phyloP scores from a whole-genome alignment of 1,284 basidiomycete species.

The Puccinia horiana region DNA sequence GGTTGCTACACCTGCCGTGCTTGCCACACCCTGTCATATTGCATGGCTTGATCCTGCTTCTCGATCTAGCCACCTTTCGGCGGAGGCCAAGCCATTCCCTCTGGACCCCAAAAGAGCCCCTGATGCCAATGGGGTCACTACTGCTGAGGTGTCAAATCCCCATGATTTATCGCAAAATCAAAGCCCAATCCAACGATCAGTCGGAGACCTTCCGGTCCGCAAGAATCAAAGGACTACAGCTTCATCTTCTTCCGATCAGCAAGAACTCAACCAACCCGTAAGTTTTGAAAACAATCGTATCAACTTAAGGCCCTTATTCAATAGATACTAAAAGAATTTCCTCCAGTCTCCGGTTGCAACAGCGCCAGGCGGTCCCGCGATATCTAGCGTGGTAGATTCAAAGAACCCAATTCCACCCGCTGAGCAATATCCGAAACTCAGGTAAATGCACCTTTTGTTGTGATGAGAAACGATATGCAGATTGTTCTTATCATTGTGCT shows the following conservation, averaged over 20 bases:
- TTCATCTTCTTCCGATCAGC: background rate
- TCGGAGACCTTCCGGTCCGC: background rate
- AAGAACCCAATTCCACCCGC: background rate
- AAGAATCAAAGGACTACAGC: background rate
- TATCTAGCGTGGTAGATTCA: background rate
- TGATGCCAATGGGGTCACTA: no score
- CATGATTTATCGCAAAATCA: background rate
- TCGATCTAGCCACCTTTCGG: background rate
- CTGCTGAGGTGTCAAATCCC: background rate
- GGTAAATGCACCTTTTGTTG: background rate
- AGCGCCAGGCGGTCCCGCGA: background rate
- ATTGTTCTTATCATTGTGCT: no score
- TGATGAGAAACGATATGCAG: no score
- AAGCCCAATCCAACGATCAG: background rate
- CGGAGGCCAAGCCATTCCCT: background rate
- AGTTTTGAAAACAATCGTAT: background rate
- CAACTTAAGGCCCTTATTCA: background rate
- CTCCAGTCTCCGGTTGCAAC: background rate
- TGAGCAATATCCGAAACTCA: background rate
- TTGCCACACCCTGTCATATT: background rate
- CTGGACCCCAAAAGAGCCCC: background rate
- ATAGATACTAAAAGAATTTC: background rate
- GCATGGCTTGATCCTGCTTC: background rate
- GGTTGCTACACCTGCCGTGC: background rate
- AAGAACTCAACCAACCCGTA: background rate